Percentiles rank a stretch among this genome's conserved stretches.
phyloP scores from a whole-genome alignment of 208 protist species.

The Lotmaria passim region DNA sequence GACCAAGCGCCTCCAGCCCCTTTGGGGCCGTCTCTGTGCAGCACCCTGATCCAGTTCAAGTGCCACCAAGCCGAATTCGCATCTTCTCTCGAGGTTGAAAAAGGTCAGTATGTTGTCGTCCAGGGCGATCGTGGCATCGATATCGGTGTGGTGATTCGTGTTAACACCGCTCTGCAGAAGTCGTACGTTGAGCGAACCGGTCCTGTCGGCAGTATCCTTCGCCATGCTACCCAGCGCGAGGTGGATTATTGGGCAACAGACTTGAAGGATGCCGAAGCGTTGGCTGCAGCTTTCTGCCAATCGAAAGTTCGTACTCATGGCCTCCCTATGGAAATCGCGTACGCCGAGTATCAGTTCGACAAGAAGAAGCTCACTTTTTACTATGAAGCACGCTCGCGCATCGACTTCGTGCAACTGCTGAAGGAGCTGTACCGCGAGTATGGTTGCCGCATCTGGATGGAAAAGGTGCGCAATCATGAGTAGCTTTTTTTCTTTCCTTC shows the following conservation, averaged over 20 bases:
- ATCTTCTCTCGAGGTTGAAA: slow-evolving; percentile 55
- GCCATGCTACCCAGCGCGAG: slow-evolving; percentile 80
- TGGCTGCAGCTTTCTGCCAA: slow-evolving; percentile 73
- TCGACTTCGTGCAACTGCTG: slow-evolving; percentile 85
- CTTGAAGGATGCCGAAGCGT: slow-evolving; percentile 79
- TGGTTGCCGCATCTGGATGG: slow-evolving; percentile 92
- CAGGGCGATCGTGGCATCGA: slow-evolving; percentile 91
- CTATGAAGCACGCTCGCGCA: slow-evolving; percentile 74
- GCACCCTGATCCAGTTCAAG: slow-evolving; percentile 86
- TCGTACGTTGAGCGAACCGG: slow-evolving; percentile 69
- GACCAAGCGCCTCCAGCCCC: slow-evolving; percentile 39
- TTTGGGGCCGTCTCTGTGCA: slow-evolving; percentile 41
- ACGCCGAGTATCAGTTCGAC: slow-evolving; percentile 93
- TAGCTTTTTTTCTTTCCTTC: neutral
- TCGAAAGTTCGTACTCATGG: slow-evolving; percentile 57
- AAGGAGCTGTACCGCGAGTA: slow-evolving; percentile 89
- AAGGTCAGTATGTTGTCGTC: slow-evolving; percentile 88
- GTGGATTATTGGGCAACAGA: slow-evolving; percentile 90
- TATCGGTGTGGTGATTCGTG: slow-evolving; percentile 84
- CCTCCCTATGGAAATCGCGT: slow-evolving; percentile 80
- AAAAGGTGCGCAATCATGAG: slow-evolving; percentile 65
- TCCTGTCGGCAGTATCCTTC: slow-evolving; percentile 60
- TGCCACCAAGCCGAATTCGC: slow-evolving; percentile 84
- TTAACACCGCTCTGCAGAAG: slow-evolving; percentile 53
- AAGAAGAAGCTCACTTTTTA: slow-evolving; percentile 94